Percentiles rank a stretch among this genome's conserved stretches.
Evolutionary conservation across 2,329 filamentous ascomycete genomes (phyloP).

Genomic region (Raffaelea albimanens): DNA sequence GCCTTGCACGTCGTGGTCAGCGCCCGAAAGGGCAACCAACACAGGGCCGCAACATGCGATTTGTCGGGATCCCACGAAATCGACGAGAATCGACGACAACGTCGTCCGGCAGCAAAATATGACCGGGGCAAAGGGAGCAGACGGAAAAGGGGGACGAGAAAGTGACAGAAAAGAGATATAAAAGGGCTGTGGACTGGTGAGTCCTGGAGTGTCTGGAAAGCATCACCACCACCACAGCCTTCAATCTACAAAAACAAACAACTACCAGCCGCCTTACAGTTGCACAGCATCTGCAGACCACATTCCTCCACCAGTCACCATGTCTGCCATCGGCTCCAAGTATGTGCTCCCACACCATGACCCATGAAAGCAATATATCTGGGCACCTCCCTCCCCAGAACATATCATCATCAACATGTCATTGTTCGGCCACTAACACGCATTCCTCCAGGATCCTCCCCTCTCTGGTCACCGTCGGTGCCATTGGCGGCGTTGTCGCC

Average conservation of each 20-base stretch:
- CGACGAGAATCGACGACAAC: background rate
- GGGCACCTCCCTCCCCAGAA: background rate
- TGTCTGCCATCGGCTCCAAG: conserved; percentile 7
- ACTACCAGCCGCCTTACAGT: too few species aligned
- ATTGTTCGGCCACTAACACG: background rate
- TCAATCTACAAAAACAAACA: too few species aligned
- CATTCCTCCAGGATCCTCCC: conserved; percentile 7
- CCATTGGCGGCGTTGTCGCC: conserved; percentile 17
- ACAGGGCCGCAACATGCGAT: background rate
- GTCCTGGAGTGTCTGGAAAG: background rate
- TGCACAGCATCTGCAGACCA: too few species aligned
- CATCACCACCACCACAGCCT: background rate
- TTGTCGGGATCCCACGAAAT: background rate
- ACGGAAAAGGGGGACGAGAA: too few species aligned
- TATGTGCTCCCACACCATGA: background rate
- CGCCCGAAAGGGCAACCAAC: background rate
- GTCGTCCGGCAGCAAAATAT: background rate
- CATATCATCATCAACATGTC: background rate
- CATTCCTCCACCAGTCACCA: background rate
- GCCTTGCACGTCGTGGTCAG: background rate
- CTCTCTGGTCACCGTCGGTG: conserved; percentile 9
- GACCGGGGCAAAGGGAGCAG: too few species aligned
- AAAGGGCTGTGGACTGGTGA: background rate
- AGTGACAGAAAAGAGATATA: too few species aligned
- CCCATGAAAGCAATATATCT: background rate